phyloP scores from a whole-genome alignment of 73 alveolate genomes.

The Uronychia binucleata region DNA sequence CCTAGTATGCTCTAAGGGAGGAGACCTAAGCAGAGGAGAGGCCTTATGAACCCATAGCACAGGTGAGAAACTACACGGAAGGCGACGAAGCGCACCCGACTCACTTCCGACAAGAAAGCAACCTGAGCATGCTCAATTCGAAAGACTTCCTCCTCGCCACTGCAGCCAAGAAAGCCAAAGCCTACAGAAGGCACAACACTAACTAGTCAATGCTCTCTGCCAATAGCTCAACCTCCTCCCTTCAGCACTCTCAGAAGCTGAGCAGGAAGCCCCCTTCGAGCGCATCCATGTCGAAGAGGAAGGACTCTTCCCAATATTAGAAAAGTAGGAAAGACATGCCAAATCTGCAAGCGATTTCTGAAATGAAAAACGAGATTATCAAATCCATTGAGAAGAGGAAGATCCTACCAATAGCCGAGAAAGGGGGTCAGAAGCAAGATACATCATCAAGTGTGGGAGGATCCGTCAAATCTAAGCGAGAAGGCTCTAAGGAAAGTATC shows the following conservation, averaged over 20 bases:
- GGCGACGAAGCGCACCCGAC: no score
- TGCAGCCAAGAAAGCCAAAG: not conserved
- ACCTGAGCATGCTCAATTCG: not conserved
- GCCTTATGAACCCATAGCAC: no score
- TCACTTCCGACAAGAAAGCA: no score
- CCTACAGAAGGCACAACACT: not conserved
- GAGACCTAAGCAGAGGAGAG: no score
- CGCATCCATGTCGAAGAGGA: not conserved
- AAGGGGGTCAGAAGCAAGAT: not conserved
- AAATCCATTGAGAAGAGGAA: conserved; percentile 1
- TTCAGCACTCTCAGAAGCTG: not conserved
- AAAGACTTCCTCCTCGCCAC: not conserved
- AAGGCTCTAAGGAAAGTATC: not conserved
- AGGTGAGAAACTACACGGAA: no score
- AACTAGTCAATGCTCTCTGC: not conserved
- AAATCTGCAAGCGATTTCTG: not conserved
- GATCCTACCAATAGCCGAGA: not conserved
- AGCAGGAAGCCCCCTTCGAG: not conserved
- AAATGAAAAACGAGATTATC: not conserved
- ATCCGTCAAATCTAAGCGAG: not conserved
- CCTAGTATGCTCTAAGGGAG: no score
- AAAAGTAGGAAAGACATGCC: not conserved
- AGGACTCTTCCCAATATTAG: not conserved
- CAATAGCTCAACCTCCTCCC: not conserved
- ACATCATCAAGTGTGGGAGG: not conserved